Percentiles rank a stretch among this genome's conserved stretches.
These are phyloP conservation scores for Cucurbita argyrosperma DNA, from an alignment of 306 rosid genomes.

Conservation along the genomic window DNA sequence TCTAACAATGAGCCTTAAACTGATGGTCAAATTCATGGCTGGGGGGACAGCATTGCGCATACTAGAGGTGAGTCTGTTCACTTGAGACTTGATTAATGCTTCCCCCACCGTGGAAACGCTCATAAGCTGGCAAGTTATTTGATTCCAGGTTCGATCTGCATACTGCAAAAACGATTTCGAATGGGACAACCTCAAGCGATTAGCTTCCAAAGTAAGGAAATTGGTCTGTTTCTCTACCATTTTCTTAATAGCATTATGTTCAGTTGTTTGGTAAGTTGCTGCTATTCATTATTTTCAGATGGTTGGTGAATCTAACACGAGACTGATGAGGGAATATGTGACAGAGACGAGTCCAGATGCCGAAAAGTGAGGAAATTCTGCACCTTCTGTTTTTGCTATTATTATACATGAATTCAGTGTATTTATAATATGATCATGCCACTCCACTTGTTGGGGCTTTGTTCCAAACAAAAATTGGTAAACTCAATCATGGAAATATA, in stretches of 20 bases:
- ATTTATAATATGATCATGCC: background rate
- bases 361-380: constrained; percentile 24
- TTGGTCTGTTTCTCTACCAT: background rate
- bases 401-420: background rate
- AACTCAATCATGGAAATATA: background rate
- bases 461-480: background rate
- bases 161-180: constrained; percentile 80
- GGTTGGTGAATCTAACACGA: constrained; percentile 65
- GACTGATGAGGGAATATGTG: constrained; percentile 64
- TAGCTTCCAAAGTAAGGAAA: constrained; percentile 47
- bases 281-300: constrained; percentile 31
- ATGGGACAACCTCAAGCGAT: constrained; percentile 68
- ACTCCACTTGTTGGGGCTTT: background rate
- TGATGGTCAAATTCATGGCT: constrained; percentile 1
- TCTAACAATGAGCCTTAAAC: constrained; percentile 3
- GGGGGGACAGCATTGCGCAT: constrained; percentile 63
- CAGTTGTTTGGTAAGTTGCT: background rate
- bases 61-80: constrained; percentile 49
- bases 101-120: background rate
- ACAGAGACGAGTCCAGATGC: constrained; percentile 37
- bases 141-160: constrained; percentile 63
- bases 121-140: background rate
- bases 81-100: background rate
- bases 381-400: background rate
- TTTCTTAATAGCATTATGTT: background rate